Conservation (phyloP, 768 basidiomycete genomes). For the Auricularia cornea region DNA sequence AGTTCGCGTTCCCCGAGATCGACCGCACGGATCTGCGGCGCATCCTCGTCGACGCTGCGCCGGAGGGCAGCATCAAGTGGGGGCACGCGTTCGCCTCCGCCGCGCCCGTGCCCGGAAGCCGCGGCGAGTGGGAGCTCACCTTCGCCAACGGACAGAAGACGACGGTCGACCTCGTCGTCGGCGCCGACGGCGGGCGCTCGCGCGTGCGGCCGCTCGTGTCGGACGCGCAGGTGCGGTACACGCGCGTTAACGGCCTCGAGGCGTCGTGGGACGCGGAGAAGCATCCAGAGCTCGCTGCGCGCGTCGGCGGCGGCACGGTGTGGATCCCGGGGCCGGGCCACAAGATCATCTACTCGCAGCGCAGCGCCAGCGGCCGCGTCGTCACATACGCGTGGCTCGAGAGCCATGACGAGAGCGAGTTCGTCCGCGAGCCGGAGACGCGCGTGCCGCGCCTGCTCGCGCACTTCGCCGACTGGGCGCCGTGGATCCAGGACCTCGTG, state of each 20-base stretch:
- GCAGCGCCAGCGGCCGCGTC: constrained; percentile 13
- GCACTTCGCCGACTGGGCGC: too few relatives aligned
- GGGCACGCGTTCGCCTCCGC: neutral
- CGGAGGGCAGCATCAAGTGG: constrained; percentile 6
- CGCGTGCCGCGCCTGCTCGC: too few relatives aligned
- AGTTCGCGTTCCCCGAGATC: neutral
- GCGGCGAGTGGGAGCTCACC: too few relatives aligned
- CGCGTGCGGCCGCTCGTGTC: constrained; percentile 16
- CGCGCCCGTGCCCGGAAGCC: neutral
- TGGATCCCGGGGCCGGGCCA: constrained; percentile 10
- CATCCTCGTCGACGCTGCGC: constrained; percentile 11
- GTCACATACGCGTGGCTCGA: constrained; percentile 15
- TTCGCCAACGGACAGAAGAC: too few relatives aligned
- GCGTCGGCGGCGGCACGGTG: constrained; percentile 8
- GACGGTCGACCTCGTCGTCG: constrained; percentile 10
- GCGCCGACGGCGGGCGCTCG: constrained; percentile 21
- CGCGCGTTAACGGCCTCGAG: constrained; percentile 16
- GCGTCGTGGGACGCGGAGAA: constrained; percentile 7
- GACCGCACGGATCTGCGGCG: constrained; percentile 1
- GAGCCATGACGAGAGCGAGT: too few relatives aligned
- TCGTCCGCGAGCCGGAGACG: too few relatives aligned
- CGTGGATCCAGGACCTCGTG: too few relatives aligned
- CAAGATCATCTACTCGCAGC: constrained; percentile 15
- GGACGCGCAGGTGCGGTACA: constrained; percentile 11
- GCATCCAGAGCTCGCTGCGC: constrained; percentile 6